A percentile compares a stretch with the other conserved stretches of the same genome.
phyloP scores from a whole-genome alignment of 805 yeast species.

The Teunomyces cretensis region DNA sequence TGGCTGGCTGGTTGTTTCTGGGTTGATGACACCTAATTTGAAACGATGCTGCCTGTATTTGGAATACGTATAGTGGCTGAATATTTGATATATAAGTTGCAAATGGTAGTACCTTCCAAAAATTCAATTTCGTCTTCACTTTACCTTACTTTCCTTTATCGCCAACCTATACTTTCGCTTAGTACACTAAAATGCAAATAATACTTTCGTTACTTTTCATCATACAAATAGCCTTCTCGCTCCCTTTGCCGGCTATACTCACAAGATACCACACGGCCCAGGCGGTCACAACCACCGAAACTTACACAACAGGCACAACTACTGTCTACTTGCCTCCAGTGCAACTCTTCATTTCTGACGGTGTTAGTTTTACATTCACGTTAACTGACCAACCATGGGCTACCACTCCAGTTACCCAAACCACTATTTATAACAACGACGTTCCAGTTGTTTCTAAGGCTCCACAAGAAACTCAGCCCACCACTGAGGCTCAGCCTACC shows the following conservation, averaged over 20 bases:
- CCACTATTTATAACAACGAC: constrained; percentile 21
- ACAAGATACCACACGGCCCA: constrained; percentile 58
- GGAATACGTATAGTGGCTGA: neutral
- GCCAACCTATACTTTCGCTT: neutral
- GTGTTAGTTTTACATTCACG: constrained; percentile 51
- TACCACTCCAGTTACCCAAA: constrained; percentile 35
- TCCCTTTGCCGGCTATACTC: constrained; percentile 42
- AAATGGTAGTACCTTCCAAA: neutral
- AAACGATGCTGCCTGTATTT: neutral
- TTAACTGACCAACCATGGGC: constrained; percentile 30
- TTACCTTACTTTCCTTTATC: neutral
- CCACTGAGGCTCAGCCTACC: constrained; percentile 8
- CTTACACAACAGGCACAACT: constrained; percentile 46
- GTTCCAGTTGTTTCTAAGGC: constrained; percentile 12
- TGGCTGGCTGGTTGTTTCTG: neutral
- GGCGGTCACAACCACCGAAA: constrained; percentile 46
- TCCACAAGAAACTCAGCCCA: constrained; percentile 1
- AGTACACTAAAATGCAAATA: constrained; percentile 1
- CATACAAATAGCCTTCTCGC: constrained; percentile 24
- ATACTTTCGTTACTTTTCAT: constrained; percentile 3
- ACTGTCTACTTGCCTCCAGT: constrained; percentile 54
- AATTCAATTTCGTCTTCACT: too few relatives aligned
- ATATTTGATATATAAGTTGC: constrained; percentile 1
- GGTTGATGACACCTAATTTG: neutral
- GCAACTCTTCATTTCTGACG: constrained; percentile 50